Base-by-base conservation (phyloP, 352 stramenopile genomes). In the Phytophthora tubulina region DNA sequence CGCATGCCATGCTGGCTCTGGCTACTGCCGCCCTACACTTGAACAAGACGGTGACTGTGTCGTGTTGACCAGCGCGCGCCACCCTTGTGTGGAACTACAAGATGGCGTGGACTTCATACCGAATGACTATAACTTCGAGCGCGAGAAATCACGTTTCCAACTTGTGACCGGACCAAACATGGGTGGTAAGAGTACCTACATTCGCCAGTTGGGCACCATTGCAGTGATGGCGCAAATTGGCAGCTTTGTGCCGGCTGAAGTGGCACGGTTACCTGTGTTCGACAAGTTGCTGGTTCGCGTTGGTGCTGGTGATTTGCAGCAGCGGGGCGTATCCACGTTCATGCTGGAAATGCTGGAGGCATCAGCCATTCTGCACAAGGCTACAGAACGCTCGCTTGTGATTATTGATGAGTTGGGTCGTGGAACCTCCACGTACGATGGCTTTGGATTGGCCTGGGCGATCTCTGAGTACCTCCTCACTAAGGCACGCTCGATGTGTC, bases 281-380 rank as follows among this genome's bases (percentile, higher is more conserved):
- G 97, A 99, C 84, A 94, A 98, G 62, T 82, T 99, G 27, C 81
- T 99, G 6, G 96, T 98, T 35, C 92, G 98, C 14, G 96, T 99
- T 5, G 98, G 98, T 31, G 98, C 98, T 2, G 97, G 97, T 3
- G 98, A 99, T 75, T 81, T 95, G 11, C 97, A 99, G 80, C 94
- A 99, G 70, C 86, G 94, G 14, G 98, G 98, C 39, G 97, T 99
- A 48, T 99, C 96, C 9, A 99, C 98, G 14, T 99, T 99, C 77
- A 99, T 99, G 98, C 96, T 98, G 53, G 98, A 99, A 83, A 99
- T 99, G 98, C 80, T 99, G 9, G 98, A 99, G 75, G 95, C 98
- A 8, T 95, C 93, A 0, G 91, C 93, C 14, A 99, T 99, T 72
- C 76, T 99, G 44, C 88, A 97, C 76, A 97, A 96, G 66, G 97